Base-by-base conservation (phyloP, 2,329 filamentous ascomycete species). In the Stagonosporopsis chrysanthemi region DNA sequence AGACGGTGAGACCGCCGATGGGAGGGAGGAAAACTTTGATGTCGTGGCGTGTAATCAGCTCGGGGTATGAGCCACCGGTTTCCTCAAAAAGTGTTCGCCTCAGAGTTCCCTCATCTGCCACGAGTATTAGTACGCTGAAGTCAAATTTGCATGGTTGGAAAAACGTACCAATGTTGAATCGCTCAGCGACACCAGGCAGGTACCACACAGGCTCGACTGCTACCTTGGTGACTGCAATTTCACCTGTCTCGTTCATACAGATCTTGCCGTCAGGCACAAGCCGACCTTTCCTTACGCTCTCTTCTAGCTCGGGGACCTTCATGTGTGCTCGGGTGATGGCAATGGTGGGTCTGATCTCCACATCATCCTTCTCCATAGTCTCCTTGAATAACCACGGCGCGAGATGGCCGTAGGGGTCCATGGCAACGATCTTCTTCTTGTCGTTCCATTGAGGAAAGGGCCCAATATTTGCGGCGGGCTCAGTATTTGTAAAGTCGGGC, bases 1-100 rank as follows among this genome's bases (percentile, higher is more conserved):
- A 98, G 8, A 98, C 95, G 0, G 95, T 98, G 65, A 98, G 80
- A 8, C 94, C 95, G 55, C 93, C 95, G 74, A 99, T 98, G 4
- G 95, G 95, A 29, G 95, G 95, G 41, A 98, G 80, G 80, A 98
- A 99, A 41, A 97, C 81, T 79, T 99, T 98, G 78, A 98, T 93
- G 72, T 98, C 95, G 41, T 88, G 88, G 54, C 95, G 87, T 15
- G 95, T 99, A 74, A 99, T 97, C 60, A 98, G 83, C 82, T 99
- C 95, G 2, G 95, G 95, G 77, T 96, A 99, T 65, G 91, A 96
- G 52, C 95, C 95, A 53, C 95, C 95, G 1, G 93, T 98, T 70
- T 97, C 90, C 73, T 98, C 95, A 73, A 98, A 98, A 23, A 99
- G 81, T 0, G 91, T 90, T 60, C 94, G 86, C 62, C 95, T 88